phyloP scores from a whole-genome alignment of 1,139 yeast species.

The Arxiozyma slooffiae region DNA sequence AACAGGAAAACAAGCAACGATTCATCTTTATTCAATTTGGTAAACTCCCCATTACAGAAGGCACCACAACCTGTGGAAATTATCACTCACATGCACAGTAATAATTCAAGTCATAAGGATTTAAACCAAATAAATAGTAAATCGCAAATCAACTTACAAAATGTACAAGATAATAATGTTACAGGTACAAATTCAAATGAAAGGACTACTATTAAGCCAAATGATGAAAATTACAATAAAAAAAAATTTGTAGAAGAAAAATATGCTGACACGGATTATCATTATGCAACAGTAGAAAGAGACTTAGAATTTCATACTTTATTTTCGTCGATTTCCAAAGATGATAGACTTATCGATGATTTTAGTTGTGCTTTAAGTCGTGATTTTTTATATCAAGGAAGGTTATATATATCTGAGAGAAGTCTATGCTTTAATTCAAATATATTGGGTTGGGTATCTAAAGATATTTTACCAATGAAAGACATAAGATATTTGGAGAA shows the following conservation, averaged over 20 bases:
- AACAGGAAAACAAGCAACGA: conserved; percentile 5
- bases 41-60: conserved; percentile 5
- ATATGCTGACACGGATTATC: conserved; percentile 35
- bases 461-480: conserved; percentile 56
- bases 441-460: conserved; percentile 87
- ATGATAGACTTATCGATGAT: conserved; percentile 74
- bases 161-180: not conserved
- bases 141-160: not conserved
- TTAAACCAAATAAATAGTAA: not conserved
- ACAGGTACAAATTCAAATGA: conserved; percentile 1
- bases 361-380: conserved; percentile 84
- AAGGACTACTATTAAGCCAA: not conserved
- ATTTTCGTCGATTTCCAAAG: conserved; percentile 57
- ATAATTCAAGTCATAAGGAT: not conserved
- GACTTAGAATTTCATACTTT: conserved; percentile 72
- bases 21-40: not conserved
- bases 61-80: conserved; percentile 9
- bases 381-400: conserved; percentile 86
- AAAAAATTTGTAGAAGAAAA: conserved; percentile 35
- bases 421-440: conserved; percentile 87
- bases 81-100: conserved; percentile 2
- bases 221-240: conserved; percentile 24
- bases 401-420: conserved; percentile 72
- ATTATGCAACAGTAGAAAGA: conserved; percentile 58
- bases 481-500: conserved; percentile 72